These are phyloP conservation scores for Colletotrichum sp. DNA, from an alignment of 2,329 filamentous ascomycete species.

Conservation along the genomic window DNA sequence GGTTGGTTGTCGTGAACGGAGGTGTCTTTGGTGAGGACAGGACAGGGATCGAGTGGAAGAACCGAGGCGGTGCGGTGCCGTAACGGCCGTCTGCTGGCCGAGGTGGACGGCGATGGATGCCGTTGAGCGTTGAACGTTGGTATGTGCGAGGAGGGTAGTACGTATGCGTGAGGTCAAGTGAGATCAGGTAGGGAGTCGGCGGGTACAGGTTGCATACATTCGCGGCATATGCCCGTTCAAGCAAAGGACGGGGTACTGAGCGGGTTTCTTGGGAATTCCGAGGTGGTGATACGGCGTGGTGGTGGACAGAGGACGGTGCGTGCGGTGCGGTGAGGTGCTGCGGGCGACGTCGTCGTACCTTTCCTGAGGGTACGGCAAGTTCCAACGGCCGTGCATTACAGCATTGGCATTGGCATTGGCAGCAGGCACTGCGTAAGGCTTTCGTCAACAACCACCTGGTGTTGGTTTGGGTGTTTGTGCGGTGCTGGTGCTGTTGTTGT, in stretches of 20 bases:
- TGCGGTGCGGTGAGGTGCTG: neutral
- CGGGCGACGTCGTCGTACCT: neutral
- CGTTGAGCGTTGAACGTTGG: neutral
- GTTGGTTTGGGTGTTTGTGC: neutral
- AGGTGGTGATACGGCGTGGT: neutral
- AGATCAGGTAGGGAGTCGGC: neutral
- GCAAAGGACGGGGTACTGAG: neutral
- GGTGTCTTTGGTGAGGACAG: neutral
- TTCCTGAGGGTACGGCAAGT: neutral
- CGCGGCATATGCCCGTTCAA: conserved; percentile 9
- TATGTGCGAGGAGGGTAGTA: neutral
- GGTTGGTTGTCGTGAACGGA: neutral
- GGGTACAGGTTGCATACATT: conserved; percentile 7
- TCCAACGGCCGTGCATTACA: neutral
- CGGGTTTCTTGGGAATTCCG: neutral
- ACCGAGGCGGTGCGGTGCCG: neutral
- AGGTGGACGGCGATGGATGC: neutral
- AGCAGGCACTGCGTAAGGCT: neutral
- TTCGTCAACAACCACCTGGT: neutral
- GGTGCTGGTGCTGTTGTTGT: neutral
- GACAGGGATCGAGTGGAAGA: neutral
- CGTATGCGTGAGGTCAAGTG: neutral
- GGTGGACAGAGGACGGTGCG: neutral
- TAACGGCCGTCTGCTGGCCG: neutral
- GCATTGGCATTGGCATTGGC: neutral